phyloP scores from a whole-genome alignment of 140 eudicot species.

The Cichorium intybus region DNA sequence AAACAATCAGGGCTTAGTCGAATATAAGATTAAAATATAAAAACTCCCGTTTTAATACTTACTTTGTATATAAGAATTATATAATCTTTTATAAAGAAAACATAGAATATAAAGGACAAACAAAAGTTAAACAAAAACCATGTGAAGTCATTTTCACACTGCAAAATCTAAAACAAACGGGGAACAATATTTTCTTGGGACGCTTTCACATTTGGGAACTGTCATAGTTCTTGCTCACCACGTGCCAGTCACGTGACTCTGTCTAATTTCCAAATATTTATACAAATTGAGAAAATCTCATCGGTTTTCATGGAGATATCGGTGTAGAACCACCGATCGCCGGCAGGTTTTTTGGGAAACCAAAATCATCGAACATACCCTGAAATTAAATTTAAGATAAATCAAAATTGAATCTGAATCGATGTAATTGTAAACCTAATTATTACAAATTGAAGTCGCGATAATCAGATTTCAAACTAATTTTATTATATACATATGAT shows the following conservation, averaged over 20 bases:
- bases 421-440: no score
- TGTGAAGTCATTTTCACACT: conserved; percentile 24
- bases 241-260: conserved; percentile 33
- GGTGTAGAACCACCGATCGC: conserved; percentile 31
- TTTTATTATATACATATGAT: no score
- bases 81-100: neutral
- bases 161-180: conserved; percentile 24
- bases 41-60: no score
- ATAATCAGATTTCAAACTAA: no score
- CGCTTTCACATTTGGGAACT: conserved; percentile 8
- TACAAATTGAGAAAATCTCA: conserved; percentile 1
- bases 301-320: conserved; percentile 35
- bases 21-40: no score
- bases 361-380: conserved; percentile 75
- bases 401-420: neutral
- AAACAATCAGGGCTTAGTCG: no score
- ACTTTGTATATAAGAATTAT: no score
- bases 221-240: conserved; percentile 11
- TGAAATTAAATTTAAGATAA: conserved; percentile 24
- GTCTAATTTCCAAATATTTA: conserved; percentile 6
- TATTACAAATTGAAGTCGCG: no score
- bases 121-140: conserved; percentile 3
- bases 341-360: conserved; percentile 58
- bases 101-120: neutral
- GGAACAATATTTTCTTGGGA: conserved; percentile 10